Base-by-base conservation (phyloP, 129 eudicot genomes). In the Centrapalus pauciflorus region DNA sequence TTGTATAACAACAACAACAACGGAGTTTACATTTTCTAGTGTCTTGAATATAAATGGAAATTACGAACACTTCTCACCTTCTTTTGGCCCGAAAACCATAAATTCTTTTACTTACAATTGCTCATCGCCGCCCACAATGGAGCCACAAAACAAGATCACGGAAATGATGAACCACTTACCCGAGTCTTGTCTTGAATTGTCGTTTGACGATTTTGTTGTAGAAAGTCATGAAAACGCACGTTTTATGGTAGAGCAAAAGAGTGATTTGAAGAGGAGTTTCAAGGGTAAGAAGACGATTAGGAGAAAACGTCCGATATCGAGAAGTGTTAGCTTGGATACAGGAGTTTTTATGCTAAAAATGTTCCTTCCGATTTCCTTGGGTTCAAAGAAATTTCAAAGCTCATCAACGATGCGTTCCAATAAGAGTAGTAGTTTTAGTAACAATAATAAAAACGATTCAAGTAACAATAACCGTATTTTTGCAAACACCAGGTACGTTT, bases 311-410 rank as follows among this genome's bases (percentile, higher is more conserved):
- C 55, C 16, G 4, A 74, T 82, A 38, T 19, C 55, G 14, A 59
- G 87, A 60, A 74, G 73, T 28, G 73, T 65, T 55, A 82, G 87
- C 76, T 70, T 82, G 81, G 83, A 82, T 48, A 76, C 73, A 50
- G 81, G 73, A 4, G 81, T 66, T 21, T 78, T 78, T 72, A 67
- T 78, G 13, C 61, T 82, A 25, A 82, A 78, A 70, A 74, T 82
- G 81, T 66, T 71, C 58, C 1, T 79, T 48, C 87, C 84, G 1
- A 2, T 41, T 19, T 66, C 69, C 19, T 21, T 78, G 8, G 14
- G 76, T 55, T 64, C 68, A 6, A 78, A 66, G 32, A 74, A 65
- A 48, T 48, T 24, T 0, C 54, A 24, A 48, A 48, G 54, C 54
- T 16, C 54, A 24, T 48, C 54, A 6, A 48, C 19, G 54, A 17